Conservation (phyloP, 1,139 yeast genomes). For the Saccharomycopsis hybrid region DNA sequence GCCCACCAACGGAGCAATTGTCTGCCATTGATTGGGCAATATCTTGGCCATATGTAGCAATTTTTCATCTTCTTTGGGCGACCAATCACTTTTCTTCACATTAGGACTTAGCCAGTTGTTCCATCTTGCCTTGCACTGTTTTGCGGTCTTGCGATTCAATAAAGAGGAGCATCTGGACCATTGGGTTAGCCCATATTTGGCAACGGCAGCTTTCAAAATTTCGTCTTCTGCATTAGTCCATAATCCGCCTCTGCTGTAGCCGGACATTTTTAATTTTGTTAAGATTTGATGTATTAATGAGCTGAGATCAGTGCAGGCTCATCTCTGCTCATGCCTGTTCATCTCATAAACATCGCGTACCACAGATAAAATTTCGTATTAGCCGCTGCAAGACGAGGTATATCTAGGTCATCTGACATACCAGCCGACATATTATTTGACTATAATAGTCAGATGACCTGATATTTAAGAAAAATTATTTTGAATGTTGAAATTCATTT, state of each 20-base stretch:
- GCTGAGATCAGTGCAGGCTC: too few relatives aligned
- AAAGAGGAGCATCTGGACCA: conserved; percentile 93
- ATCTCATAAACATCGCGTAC: too few relatives aligned
- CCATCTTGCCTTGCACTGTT: conserved; percentile 94
- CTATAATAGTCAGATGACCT: too few relatives aligned
- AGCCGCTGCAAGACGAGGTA: too few relatives aligned
- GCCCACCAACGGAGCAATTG: conserved; percentile 73
- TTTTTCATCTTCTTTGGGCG: conserved; percentile 68
- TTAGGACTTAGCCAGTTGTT: conserved; percentile 79
- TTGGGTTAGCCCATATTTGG: conserved; percentile 89
- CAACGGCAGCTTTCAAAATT: conserved; percentile 80
- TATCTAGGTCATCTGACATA: too few relatives aligned
- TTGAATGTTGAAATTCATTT: too few relatives aligned
- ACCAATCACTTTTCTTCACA: conserved; percentile 61
- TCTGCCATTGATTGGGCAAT: conserved; percentile 92
- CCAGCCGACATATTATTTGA: too few relatives aligned
- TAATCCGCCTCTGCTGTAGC: conserved; percentile 19
- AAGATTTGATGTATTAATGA: too few relatives aligned
- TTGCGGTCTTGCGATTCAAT: conserved; percentile 77
- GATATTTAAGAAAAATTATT: too few relatives aligned
- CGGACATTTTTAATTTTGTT: conserved; percentile 16
- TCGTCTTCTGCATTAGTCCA: conserved; percentile 44
- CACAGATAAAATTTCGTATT: too few relatives aligned
- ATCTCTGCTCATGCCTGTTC: too few relatives aligned
- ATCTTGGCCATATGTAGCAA: conserved; percentile 59